Conservation (phyloP, 2,329 filamentous ascomycete genomes). For the Epichloe brachyelytri region DNA sequence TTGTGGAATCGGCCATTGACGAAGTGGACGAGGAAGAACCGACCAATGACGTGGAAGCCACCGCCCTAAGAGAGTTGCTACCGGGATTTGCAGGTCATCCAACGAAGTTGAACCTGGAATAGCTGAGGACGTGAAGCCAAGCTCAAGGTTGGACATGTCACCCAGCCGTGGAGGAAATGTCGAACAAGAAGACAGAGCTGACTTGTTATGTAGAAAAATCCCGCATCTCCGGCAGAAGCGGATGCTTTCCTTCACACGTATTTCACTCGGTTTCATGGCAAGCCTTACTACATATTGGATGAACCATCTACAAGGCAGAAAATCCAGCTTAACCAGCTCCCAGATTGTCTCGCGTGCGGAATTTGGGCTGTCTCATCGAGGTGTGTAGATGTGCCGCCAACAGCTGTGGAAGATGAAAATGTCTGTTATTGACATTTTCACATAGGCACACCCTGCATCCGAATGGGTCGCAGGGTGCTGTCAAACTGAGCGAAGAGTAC, state of each 20-base stretch:
- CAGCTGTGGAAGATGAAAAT: not conserved
- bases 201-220: slow-evolving; percentile 26
- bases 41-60: slow-evolving; percentile 19
- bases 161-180: not conserved
- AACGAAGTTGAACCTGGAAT: not conserved
- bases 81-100: slow-evolving; percentile 20
- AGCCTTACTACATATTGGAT: slow-evolving; percentile 71
- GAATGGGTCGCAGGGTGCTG: slow-evolving; percentile 52
- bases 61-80: slow-evolving; percentile 27
- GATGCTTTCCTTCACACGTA: slow-evolving; percentile 64
- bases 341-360: slow-evolving; percentile 38
- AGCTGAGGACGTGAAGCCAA: not conserved
- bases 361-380: slow-evolving; percentile 51
- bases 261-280: slow-evolving; percentile 67
- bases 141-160: not conserved
- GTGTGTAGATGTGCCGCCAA: slow-evolving; percentile 25
- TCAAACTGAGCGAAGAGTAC: slow-evolving; percentile 59
- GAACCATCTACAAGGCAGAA: slow-evolving; percentile 62
- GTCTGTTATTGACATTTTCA: not conserved
- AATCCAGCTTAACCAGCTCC: slow-evolving; percentile 54
- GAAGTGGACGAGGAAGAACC: not conserved
- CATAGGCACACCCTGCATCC: slow-evolving; percentile 54
- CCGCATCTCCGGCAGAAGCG: slow-evolving; percentile 35
- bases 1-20: not conserved
- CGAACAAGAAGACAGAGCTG: not conserved